Base-by-base conservation (phyloP, 2,329 filamentous ascomycete species). In the Curvularia sp. region DNA sequence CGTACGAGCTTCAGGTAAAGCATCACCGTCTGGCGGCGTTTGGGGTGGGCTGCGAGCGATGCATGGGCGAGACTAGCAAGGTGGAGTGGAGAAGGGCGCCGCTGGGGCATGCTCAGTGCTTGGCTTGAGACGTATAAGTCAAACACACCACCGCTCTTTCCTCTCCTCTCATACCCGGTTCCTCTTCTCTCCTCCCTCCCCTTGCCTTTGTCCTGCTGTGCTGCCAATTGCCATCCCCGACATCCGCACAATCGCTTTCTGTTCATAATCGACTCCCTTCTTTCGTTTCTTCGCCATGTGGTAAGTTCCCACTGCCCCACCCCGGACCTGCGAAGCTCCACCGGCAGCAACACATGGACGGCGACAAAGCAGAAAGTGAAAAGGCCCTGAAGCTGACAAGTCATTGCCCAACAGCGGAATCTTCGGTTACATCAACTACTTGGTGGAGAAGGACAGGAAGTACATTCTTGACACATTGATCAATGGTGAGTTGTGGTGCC, bases 351-450 rank as follows among this genome's bases (percentile, higher is more conserved):
- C 18, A 7, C 18, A 20, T 22, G 28, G n/a, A 31, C 33, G 13
- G 5, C 12, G 28, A 31, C 10, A 31, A 12, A 31, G 30, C 30
- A 31, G 10, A 31, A 31, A 31, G 30, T 9, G 30, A 31, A 24
- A n/a, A 26, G 15, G 18, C 31, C 9, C 22, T 26, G n/a, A 20
- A 67, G 68, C 74, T 71, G 38, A 63, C 53, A 20, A 43, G 26
- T 13, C 42, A 26, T 13, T n/a, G 9, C 43, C 33, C 48, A 53
- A 47, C 68, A 94, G 91, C 89, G 92, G 92, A 80, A 96, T 95
- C 82, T 96, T 98, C 84, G 94, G 94, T 75, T 98, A 98, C 86
- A 92, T 98, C 84, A 98, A 98, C 85, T 98, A 98, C 83, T 85
- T 98, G 79, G 93, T 98, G 79, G 95, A 98, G 86, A 97, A 96